Base-by-base conservation (phyloP, 768 basidiomycete species). In the Lentinula lateritia region DNA sequence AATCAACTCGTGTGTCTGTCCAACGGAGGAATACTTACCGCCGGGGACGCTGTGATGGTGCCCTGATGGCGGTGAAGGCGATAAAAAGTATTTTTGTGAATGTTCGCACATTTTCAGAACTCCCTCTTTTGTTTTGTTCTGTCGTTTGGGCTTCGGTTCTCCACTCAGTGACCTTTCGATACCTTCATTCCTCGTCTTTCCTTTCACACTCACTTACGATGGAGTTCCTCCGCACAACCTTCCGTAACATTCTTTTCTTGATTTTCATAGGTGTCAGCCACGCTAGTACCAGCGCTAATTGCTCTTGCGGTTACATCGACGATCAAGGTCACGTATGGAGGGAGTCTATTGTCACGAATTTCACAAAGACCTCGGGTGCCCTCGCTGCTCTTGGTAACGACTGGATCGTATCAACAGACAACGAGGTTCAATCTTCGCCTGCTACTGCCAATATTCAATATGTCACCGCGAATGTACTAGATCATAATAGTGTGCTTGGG, bases 221-320 rank as follows among this genome's bases (percentile, higher is more conserved):
- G 42, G 16, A 43, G 42, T 16, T 43, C 16, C 16, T n/a, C 4
- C 16, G 42, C 42, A 43, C 16, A 5, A 43, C 15, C 16, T 16
- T 43, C n/a, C 42, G 16, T 43, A 15, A 43, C 16, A 16, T 43
- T n/a, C 42, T 52, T 35, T 13, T 35, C 34, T 32, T n/a, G n/a
- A 52, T 7, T 8, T 36, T 52, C 15, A 35, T 52, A n/a, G 34
- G 34, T n/a, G 15, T 20, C 7, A n/a, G 16, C 32, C 4, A 52
- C 2, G 52, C 52, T 18, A n/a, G 32, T 16, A 18, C 32, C 13
- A 52, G n/a, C 32, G 18, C 38, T 20, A 55, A 38, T 16, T 66
- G 66, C 18, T 38, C 62, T 13, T 66, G 65, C 16, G 65, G 65
- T 28, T 66, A 66, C 41, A 50, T 60, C 28, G 65, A 66, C 43